These are phyloP conservation scores for Stylonectria norvegica DNA, from an alignment of 2,329 filamentous ascomycete genomes.

Conservation along the genomic window DNA sequence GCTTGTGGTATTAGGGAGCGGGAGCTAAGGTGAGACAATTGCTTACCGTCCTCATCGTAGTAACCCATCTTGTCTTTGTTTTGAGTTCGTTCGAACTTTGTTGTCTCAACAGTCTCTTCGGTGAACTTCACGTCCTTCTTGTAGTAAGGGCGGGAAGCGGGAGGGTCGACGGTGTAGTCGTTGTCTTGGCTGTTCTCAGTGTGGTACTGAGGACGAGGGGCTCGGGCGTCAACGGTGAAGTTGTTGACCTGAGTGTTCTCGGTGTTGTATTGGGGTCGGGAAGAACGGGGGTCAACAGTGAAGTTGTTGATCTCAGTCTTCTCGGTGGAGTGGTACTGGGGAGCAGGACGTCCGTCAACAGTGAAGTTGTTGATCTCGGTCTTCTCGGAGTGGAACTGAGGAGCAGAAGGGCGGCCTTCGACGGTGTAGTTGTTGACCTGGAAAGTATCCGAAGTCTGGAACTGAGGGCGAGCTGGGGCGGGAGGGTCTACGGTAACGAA, in stretches of 20 bases:
- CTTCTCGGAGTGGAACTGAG: conserved; percentile 24
- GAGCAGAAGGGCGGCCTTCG: conserved; percentile 6
- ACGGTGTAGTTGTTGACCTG: conserved; percentile 22
- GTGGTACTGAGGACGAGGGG: conserved; percentile 20
- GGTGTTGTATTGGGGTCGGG: conserved; percentile 6
- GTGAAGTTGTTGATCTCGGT: conserved; percentile 18
- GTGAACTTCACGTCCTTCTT: conserved; percentile 57
- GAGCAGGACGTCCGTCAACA: conserved; percentile 9
- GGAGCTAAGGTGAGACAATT: neutral
- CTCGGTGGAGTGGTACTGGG: conserved; percentile 18
- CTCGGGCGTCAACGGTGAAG: conserved; percentile 17
- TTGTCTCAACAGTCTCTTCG: conserved; percentile 63
- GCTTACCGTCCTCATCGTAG: conserved; percentile 61
- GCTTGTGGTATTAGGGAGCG: conserved; percentile 4
- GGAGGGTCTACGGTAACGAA: conserved; percentile 34
- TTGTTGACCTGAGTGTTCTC: conserved; percentile 13
- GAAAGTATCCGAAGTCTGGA: conserved; percentile 23
- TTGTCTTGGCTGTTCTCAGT: conserved; percentile 25
- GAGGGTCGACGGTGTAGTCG: conserved; percentile 40
- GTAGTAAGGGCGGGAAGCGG: conserved; percentile 43
- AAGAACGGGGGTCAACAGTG: conserved; percentile 10
- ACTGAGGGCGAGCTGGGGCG: conserved; percentile 32
- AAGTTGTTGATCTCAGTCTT: conserved; percentile 21
- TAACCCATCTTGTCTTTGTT: conserved; percentile 60
- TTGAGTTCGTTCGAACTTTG: conserved; percentile 40